Evolutionary conservation across 257 asterid species (phyloP), one percentile per base, ranked within the genome.

Genomic region (Nicotiana sylvestris): DNA sequence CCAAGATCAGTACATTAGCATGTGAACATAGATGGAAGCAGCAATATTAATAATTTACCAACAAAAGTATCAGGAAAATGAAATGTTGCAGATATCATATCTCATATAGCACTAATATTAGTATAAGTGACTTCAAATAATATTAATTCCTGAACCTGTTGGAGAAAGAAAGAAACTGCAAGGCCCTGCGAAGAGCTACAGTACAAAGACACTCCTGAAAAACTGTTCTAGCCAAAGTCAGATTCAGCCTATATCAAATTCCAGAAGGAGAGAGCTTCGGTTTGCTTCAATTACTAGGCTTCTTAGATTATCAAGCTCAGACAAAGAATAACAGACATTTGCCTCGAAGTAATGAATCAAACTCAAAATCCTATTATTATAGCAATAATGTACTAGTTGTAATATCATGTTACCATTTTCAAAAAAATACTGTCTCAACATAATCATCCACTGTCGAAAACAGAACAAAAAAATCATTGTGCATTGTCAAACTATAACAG

Each of bases 161-260:
- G 46, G 65, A 76, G 80, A 76, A 76, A 27, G 64, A 76, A 76
- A 76, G 80, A 76, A 74, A 27, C 30, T 51, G 30, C 46, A 51
- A 49, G 39, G 64, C 51, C 80, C 29, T 27, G 49, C 30, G 80
- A 76, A 29, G 80, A 51, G 64, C 65, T 74, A 76, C 65, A 76
- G 80, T 7, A 51, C 9, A 29, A 51, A 76, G 37, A 4, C 64
- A 76, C 39, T 51, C 25, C 25, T 13, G 9, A n/a, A 32, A 49
- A 76, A 76, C 37, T 29, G 17, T 76, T 51, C 80, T 76, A 29
- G 80, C 65, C 65, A 76, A 58, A 25, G 79, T 15, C 64, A 74
- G 64, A 76, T 76, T 76, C 65, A 76, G 80, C 80, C 53, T 51
- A 29, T 46, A 76, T 76, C 80, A 51, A 51, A 76, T 53, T 76